Evolutionary conservation across 176 grass and related monocot species (phyloP), one percentile per base, ranked within the genome.

Genomic region (Carex pumila): DNA sequence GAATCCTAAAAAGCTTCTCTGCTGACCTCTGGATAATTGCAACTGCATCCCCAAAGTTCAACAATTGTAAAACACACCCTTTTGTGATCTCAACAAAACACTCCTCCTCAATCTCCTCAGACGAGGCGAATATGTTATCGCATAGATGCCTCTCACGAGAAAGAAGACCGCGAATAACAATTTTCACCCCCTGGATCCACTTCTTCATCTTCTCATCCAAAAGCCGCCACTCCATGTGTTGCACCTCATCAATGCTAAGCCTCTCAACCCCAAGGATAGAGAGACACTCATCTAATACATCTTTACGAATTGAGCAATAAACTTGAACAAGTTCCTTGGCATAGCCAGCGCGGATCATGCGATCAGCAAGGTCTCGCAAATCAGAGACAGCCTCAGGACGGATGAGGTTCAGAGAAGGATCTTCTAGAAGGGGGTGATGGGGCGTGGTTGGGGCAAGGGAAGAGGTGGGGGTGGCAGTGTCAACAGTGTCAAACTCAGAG

Each of bases 201-300:
- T 93, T 98, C 89, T 98, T 98, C 86, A 94, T 95, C 88, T 93
- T 98, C 83, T 98, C 96, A 74, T 95, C 94, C 0, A 95, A 91
- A 53, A 85, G 79, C 69, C 83, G 85, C 96, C 96, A 98, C 75
- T 98, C 95, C 21, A 90, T 37, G 12, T 89, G 86, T 85, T 98
- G 96, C 6, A 98, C 96, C 88, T 98, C 96, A 2, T 98, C 96
- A 60, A 98, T 98, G 85, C 96, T 98, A 59, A 95, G 91, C 34
- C 93, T 80, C 63, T 95, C 96, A 1, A 98, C 86, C 0, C 96
- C 93, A 4, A 98, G 89, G 29, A 98, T 86, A 0, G 60, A 72
- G 77, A 98, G 91, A 65, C 91, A 98, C 61, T 95, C 96, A 15
- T 98, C 92, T 7, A 98, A 88, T 34, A 95, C 82, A 56, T 98